A percentile compares a stretch with the other conserved stretches of the same genome.
These are phyloP conservation scores for Lachnellula subtilissima DNA, from an alignment of 2,329 filamentous ascomycete species.

Conservation along the genomic window DNA sequence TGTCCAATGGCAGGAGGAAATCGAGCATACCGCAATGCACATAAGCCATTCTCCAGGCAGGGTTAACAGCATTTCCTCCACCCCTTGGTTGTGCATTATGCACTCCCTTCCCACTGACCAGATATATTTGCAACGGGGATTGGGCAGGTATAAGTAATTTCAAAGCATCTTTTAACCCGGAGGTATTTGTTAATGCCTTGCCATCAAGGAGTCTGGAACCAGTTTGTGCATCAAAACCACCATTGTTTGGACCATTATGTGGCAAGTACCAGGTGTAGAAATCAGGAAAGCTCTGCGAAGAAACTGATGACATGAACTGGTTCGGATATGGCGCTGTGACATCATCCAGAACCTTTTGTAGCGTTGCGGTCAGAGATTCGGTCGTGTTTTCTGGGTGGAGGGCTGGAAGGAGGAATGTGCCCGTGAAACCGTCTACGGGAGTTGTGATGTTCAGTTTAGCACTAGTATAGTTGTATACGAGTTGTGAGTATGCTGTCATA, in stretches of 20 bases:
- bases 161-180: constrained; percentile 35
- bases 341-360: constrained; percentile 36
- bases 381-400: constrained; percentile 31
- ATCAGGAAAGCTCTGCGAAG: constrained; percentile 9
- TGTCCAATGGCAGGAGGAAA: background rate
- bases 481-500: constrained; percentile 41
- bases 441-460: constrained; percentile 21
- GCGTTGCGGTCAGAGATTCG: constrained; percentile 25
- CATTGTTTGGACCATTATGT: constrained; percentile 37
- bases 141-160: constrained; percentile 32
- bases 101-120: constrained; percentile 43
- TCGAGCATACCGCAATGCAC: constrained; percentile 37
- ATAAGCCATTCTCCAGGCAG: constrained; percentile 46
- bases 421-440: constrained; percentile 33
- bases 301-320: constrained; percentile 18
- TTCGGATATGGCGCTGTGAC: constrained; percentile 32
- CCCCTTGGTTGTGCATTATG: constrained; percentile 40
- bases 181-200: constrained; percentile 34
- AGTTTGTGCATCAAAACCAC: constrained; percentile 35
- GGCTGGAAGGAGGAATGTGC: constrained; percentile 33
- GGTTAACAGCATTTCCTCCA: constrained; percentile 43
- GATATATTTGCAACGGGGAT: constrained; percentile 31
- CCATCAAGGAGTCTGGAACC: constrained; percentile 43
- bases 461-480: constrained; percentile 38
- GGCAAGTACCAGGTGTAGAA: constrained; percentile 22